Evolutionary conservation across 345 rosid species (phyloP).

Genomic region (Fremontodendron californicum): DNA sequence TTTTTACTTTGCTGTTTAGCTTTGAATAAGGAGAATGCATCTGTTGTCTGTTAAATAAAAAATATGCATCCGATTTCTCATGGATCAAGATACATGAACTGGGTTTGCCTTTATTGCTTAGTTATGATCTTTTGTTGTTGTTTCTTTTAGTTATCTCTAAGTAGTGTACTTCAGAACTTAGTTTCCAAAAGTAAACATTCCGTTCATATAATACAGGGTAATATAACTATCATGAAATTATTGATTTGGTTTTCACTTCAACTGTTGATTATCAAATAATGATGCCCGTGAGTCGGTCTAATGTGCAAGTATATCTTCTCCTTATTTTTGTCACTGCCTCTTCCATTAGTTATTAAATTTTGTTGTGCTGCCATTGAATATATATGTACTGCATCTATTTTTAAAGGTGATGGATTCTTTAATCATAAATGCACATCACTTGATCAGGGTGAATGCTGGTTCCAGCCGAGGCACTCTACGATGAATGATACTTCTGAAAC

Average conservation of each 20-base stretch:
- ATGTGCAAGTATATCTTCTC: neutral
- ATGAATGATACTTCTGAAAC: conserved; percentile 16
- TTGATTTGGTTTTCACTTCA: neutral
- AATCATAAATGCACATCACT: neutral
- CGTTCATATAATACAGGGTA: neutral
- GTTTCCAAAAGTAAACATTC: neutral
- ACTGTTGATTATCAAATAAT: neutral
- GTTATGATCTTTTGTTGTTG: neutral
- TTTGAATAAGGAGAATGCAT: neutral
- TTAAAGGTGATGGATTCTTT: neutral
- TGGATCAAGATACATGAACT: neutral
- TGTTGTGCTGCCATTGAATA: neutral
- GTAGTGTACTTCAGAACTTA: neutral
- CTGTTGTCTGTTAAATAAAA: too few relatives aligned
- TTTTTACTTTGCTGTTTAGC: neutral
- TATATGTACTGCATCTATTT: neutral
- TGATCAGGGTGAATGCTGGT: conserved; percentile 58
- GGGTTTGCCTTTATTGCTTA: neutral
- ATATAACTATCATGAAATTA: neutral
- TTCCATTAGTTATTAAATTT: neutral
- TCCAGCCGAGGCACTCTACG: conserved; percentile 31
- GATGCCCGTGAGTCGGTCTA: neutral
- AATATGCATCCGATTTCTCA: neutral
- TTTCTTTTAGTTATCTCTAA: neutral
- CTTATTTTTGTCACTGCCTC: neutral